A percentile compares a stretch with the other conserved stretches of the same genome.
Conservation (phyloP, 805 yeast species). For the Dipodascus albidus region DNA sequence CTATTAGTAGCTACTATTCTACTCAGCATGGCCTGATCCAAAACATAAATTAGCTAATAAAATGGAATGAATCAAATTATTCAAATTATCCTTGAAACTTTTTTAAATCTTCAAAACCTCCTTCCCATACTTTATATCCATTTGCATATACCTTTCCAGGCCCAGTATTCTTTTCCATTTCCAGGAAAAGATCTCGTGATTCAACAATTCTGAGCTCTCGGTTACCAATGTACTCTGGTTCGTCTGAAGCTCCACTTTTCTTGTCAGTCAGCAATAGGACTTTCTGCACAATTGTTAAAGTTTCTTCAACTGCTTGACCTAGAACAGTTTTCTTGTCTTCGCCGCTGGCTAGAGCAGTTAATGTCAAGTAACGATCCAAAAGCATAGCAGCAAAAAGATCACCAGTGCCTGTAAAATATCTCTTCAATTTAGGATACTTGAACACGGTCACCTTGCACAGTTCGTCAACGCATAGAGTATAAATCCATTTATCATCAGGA, state of each 20-base stretch:
- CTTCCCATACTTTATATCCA: not conserved
- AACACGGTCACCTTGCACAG: conserved; percentile 20
- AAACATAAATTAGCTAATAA: not conserved
- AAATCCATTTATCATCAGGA: conserved; percentile 19
- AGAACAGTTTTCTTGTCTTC: no score
- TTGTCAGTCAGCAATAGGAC: not conserved
- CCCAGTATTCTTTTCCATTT: not conserved
- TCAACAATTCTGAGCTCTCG: not conserved
- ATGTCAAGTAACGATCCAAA: conserved; percentile 44
- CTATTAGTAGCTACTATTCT: no score
- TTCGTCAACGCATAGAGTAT: not conserved
- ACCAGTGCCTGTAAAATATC: conserved; percentile 93
- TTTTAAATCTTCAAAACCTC: not conserved
- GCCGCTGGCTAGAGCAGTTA: not conserved
- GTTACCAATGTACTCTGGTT: not conserved
- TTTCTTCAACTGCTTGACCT: not conserved
- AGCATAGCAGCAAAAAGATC: conserved; percentile 78
- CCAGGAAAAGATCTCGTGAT: not conserved
- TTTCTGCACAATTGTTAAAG: not conserved
- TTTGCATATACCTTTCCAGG: not conserved
- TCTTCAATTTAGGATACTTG: conserved; percentile 50
- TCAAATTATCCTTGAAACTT: not conserved
- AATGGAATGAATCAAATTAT: no score
- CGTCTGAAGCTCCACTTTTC: not conserved
- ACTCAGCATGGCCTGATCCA: no score